Base-by-base conservation (phyloP, 139 green algal genomes). In the Axilococcus clingmanii region DNA sequence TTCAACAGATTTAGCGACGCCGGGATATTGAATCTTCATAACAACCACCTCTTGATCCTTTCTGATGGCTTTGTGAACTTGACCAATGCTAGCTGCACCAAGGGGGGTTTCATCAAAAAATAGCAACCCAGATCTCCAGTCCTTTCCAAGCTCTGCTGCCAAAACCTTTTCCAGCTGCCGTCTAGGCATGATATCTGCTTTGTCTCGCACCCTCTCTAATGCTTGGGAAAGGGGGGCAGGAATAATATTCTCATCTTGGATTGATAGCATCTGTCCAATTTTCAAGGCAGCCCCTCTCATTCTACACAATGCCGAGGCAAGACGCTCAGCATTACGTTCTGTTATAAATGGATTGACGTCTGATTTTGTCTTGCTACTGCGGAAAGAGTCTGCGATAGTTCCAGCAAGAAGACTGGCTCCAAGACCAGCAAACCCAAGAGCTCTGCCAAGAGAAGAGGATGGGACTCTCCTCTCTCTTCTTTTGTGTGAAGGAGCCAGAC, bases 221-320 rank as follows among this genome's bases (percentile, higher is more conserved):
- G 89, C 86, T 3, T 70, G 63, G 45, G 80, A 65, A n/a, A 91
- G 64, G 62, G 81, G 70, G 1, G 85, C 80, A 17, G 87, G 88
- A 35, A 96, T 64, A 30, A 96, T 50, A 40, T 65, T 76, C 40
- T 96, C 88, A 29, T 95, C 88, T 68, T 96, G 88, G n/a, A 97
- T 95, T 58, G 59, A 82, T 43, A 97, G 63, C 89, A 97, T 95
- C 70, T 97, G 89, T 5, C 89, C 89, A 17, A 97, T 68, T 78
- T 97, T 97, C 5, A 97, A 78, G 5, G 88, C 89, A 6, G 89
- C 88, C 2, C 89, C 89, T 0, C 85, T 65, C 85, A 94, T 94
- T 51, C 86, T 75, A 76, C 86, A 95, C 68, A 97, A 75, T 19
- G 79, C 89, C 20, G 76, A 69, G 1, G 89, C 89, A 47, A 97